phyloP scores from a whole-genome alignment of 2,329 filamentous ascomycete species.

The Microsporum ferrugineum region DNA sequence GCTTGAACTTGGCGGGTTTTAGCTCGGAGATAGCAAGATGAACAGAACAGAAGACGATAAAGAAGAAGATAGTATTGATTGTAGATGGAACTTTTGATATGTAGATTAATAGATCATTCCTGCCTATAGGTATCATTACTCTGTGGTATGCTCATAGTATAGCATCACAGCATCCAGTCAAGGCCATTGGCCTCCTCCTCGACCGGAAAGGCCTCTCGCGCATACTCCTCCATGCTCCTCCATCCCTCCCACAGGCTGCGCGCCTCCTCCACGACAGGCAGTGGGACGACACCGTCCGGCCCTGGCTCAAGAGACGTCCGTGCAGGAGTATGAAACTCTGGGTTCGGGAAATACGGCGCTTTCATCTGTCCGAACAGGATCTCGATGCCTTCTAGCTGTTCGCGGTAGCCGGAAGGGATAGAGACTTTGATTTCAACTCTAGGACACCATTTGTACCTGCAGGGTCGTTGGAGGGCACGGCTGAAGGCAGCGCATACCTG shows the following conservation, averaged over 20 bases:
- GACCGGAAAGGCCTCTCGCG: conserved; percentile 81
- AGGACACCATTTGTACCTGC: conserved; percentile 63
- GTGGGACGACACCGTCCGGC: conserved; percentile 41
- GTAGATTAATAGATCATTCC: background rate
- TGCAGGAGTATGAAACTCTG: conserved; percentile 40
- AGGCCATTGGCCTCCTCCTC: conserved; percentile 91
- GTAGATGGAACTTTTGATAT: background rate
- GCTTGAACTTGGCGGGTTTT: too few relatives aligned
- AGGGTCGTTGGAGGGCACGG: conserved; percentile 63
- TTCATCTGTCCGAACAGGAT: conserved; percentile 47
- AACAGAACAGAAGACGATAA: too few relatives aligned
- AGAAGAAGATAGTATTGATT: too few relatives aligned
- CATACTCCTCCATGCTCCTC: conserved; percentile 85
- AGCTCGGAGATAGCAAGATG: too few relatives aligned
- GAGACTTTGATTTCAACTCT: conserved; percentile 70
- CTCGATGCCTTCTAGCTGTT: conserved; percentile 63
- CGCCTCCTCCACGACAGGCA: conserved; percentile 60
- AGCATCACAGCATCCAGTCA: conserved; percentile 63
- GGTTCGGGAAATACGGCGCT: conserved; percentile 53
- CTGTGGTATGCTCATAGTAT: background rate
- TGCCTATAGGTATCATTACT: background rate
- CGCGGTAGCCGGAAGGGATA: conserved; percentile 76
- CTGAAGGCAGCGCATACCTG: conserved; percentile 75
- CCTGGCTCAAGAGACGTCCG: conserved; percentile 14
- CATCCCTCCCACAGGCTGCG: conserved; percentile 84